Evolutionary conservation across 768 basidiomycete species (phyloP).

Genomic region (Termitomyces eurrhizus): DNA sequence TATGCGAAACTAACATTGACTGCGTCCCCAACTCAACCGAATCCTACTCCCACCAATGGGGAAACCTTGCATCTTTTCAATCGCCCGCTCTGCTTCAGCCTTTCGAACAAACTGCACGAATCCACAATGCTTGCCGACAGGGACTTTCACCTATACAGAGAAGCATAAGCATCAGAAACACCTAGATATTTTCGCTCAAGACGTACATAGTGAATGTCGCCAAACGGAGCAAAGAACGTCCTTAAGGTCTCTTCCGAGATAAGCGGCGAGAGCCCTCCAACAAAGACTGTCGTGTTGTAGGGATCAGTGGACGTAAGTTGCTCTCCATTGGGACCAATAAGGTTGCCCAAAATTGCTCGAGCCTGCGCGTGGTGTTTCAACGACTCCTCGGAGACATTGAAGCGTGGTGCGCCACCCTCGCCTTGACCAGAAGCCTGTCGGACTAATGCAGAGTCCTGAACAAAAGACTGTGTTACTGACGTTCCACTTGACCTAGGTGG

Average conservation of each 20-base stretch:
- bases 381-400: constrained; percentile 66
- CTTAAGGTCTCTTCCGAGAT: constrained; percentile 90
- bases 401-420: constrained; percentile 42
- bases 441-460: constrained; percentile 35
- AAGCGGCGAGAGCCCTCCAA: constrained; percentile 83
- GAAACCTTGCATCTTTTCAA: constrained; percentile 96
- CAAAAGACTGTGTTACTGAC: constrained; percentile 37
- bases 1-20: constrained; percentile 64
- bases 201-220: constrained; percentile 87
- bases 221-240: constrained; percentile 90
- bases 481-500: constrained; percentile 22
- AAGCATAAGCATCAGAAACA: constrained; percentile 11
- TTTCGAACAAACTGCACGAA: constrained; percentile 95
- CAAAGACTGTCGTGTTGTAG: constrained; percentile 96
- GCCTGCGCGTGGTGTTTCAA: constrained; percentile 86
- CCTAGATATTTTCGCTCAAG: neutral
- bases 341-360: constrained; percentile 74
- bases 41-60: constrained; percentile 91
- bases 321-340: constrained; percentile 85
- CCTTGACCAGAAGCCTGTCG: constrained; percentile 28
- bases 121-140: constrained; percentile 91
- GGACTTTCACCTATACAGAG: constrained; percentile 80
- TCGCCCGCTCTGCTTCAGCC: constrained; percentile 86
- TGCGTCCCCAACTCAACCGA: constrained; percentile 89
- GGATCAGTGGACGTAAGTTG: constrained; percentile 87